Percentiles rank a stretch among this genome's conserved stretches.
Evolutionary conservation across 805 yeast species (phyloP).

Genomic region (Candida vaughaniae): DNA sequence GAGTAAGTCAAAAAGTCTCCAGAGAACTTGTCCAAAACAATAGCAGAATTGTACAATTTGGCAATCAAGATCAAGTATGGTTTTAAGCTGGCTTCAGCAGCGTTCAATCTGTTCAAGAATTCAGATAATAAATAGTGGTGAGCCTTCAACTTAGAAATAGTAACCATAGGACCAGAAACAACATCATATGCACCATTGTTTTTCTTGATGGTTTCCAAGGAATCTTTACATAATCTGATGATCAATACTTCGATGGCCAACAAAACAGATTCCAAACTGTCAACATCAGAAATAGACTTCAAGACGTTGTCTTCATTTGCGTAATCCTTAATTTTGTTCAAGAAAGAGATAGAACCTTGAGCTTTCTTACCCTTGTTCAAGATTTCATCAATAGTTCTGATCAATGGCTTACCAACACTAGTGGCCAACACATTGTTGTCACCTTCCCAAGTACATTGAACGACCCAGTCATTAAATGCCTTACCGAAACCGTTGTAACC

Average conservation of each 20-base stretch:
- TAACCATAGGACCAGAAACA: slow-evolving; percentile 37
- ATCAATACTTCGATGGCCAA: slow-evolving; percentile 42
- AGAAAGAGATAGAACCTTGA: slow-evolving; percentile 34
- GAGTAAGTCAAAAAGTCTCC: slow-evolving; percentile 37
- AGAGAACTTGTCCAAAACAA: slow-evolving; percentile 33
- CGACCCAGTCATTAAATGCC: slow-evolving; percentile 46
- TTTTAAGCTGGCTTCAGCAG: slow-evolving; percentile 21
- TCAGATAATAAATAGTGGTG: slow-evolving; percentile 41
- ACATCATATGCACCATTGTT: slow-evolving; percentile 32
- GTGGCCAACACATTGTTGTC: slow-evolving; percentile 46
- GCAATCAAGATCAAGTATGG: slow-evolving; percentile 33
- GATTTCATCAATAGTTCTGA: slow-evolving; percentile 30
- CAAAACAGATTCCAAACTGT: slow-evolving; percentile 30
- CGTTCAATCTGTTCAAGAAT: slow-evolving; percentile 21
- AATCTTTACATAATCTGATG: slow-evolving; percentile 31
- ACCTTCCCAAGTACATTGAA: slow-evolving; percentile 51
- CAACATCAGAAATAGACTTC: slow-evolving; percentile 22
- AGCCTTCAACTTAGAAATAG: slow-evolving; percentile 42
- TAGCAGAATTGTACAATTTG: slow-evolving; percentile 32
- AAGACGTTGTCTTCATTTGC: slow-evolving; percentile 31
- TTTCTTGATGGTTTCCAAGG: slow-evolving; percentile 25
- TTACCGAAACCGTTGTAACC: slow-evolving; percentile 46
- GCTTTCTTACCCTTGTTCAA: slow-evolving; percentile 30
- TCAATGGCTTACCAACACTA: slow-evolving; percentile 41
- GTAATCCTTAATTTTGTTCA: slow-evolving; percentile 24